These are phyloP conservation scores for Mycena galericulata DNA, from an alignment of 768 basidiomycete genomes.

Conservation along the genomic window DNA sequence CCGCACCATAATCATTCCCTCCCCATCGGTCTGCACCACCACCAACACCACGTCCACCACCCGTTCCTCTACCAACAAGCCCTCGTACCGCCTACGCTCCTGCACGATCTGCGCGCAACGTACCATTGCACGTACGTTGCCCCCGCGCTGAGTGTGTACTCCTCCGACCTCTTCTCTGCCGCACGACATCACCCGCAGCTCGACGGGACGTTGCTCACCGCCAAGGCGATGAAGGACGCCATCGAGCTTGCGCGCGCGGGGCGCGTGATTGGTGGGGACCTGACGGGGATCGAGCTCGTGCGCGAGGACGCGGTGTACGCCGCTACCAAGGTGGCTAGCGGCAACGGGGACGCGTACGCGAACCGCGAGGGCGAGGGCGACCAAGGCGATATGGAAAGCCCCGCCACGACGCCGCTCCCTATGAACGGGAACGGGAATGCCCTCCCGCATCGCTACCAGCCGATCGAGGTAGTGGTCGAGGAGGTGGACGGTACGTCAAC, in stretches of 20 bases:
- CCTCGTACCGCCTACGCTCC: constrained; percentile 43
- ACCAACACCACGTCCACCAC: constrained; percentile 41
- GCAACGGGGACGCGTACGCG: constrained; percentile 32
- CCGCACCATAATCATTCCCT: constrained; percentile 45
- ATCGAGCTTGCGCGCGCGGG: constrained; percentile 75
- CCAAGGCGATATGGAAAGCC: no score
- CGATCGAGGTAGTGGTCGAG: constrained; percentile 33
- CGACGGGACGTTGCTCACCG: constrained; percentile 76
- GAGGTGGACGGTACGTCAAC: constrained; percentile 29
- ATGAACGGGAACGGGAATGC: constrained; percentile 5
- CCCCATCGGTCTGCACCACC: constrained; percentile 36
- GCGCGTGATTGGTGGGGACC: constrained; percentile 72
- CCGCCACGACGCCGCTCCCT: neutral
- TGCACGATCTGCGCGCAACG: constrained; percentile 45
- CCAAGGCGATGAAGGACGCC: constrained; percentile 70
- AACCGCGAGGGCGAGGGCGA: constrained; percentile 34
- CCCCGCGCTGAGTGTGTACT: constrained; percentile 68
- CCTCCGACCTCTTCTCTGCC: constrained; percentile 80
- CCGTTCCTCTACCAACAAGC: constrained; percentile 37
- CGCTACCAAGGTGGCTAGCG: neutral
- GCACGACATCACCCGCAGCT: constrained; percentile 77
- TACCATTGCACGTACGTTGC: constrained; percentile 58
- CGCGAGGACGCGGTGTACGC: constrained; percentile 33
- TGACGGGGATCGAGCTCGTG: constrained; percentile 71
- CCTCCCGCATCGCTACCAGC: constrained; percentile 32